Evolutionary conservation across 345 rosid species (phyloP), one percentile per base, ranked within the genome.

Genomic region (Eutrema yunnanense): DNA sequence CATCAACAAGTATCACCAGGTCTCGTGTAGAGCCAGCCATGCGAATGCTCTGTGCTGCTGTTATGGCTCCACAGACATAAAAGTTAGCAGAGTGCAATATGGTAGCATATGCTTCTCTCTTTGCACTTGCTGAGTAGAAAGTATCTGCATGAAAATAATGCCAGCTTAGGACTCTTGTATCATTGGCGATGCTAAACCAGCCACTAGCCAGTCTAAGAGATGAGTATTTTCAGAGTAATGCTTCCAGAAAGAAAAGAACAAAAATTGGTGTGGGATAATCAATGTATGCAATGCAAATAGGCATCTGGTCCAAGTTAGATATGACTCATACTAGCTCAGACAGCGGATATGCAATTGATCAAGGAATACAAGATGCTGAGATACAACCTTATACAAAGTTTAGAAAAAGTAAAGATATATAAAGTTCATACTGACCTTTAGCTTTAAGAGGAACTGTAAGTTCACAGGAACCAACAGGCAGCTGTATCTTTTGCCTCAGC

Each of bases 401-500:
- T 12, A 54, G 47, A 4, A 37, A n/a, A 16, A 29, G 44, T 42
- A 62, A 7, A 43, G 22, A 41, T 26, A 67, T 41, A 42, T 46
- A 57, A 56, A 50, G 13, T 72, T 16, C 58, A 69, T 67, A 59
- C 86, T 69, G 49, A 89, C 98, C 94, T 85, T 89, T 88, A 55
- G 92, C 90, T 65, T 84, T 80, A 54, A 88, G 87, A 70, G 98
- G 96, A 64, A 85, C 96, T 1, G 98, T 75, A 51, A 89, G 96
- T 80, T 85, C 98, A 77, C 98, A 92, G 43, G 98, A 92, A 14
- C 98, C 98, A 6, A 83, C 82, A n/a, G 98, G 98, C 34, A 61
- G 78, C 62, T 67, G 66, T n/a, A 70, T 33, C 4, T 70, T 70
- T 37, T 86, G 86, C 65, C 97, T 89, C 80, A 89, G 66, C 60